Conservation (phyloP, 208 protist species). For the Spongospora subterranea region DNA sequence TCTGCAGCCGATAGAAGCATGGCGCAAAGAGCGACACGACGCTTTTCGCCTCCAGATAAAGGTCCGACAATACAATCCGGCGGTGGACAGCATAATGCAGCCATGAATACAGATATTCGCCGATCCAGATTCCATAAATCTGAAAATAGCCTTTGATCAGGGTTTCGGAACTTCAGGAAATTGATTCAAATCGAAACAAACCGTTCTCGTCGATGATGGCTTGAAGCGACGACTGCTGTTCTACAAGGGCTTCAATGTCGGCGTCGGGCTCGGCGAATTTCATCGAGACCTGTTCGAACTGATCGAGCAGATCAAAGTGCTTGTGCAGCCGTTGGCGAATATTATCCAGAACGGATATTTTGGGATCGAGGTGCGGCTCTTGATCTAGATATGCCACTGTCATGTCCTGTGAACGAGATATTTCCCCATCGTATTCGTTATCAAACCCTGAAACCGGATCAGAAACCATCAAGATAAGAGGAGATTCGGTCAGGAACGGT, state of each 20-base stretch:
- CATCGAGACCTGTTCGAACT: conserved; percentile 58
- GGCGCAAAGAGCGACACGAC: conserved; percentile 71
- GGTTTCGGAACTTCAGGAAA: background rate
- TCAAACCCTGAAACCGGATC: conserved; percentile 63
- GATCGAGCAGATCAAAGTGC: conserved; percentile 65
- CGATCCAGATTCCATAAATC: conserved; percentile 62
- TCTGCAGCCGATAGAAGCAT: conserved; percentile 70
- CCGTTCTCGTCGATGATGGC: conserved; percentile 63
- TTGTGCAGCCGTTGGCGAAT: conserved; percentile 67
- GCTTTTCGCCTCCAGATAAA: conserved; percentile 67
- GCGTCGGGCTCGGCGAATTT: background rate
- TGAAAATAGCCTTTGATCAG: too few species aligned
- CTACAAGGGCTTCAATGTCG: conserved; percentile 42
- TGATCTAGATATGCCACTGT: conserved; percentile 64
- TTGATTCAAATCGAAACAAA: background rate
- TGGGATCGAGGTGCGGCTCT: conserved; percentile 69
- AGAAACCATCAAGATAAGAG: background rate
- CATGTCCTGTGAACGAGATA: background rate
- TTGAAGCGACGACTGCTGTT: conserved; percentile 31
- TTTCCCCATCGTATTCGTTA: conserved; percentile 68
- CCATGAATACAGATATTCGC: conserved; percentile 64
- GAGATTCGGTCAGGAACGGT: background rate
- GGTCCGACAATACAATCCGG: background rate
- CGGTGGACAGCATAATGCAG: background rate
- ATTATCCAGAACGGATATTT: conserved; percentile 67